Conservation (phyloP, 202 grass and related monocot species). For the Alloteropsis angusta region DNA sequence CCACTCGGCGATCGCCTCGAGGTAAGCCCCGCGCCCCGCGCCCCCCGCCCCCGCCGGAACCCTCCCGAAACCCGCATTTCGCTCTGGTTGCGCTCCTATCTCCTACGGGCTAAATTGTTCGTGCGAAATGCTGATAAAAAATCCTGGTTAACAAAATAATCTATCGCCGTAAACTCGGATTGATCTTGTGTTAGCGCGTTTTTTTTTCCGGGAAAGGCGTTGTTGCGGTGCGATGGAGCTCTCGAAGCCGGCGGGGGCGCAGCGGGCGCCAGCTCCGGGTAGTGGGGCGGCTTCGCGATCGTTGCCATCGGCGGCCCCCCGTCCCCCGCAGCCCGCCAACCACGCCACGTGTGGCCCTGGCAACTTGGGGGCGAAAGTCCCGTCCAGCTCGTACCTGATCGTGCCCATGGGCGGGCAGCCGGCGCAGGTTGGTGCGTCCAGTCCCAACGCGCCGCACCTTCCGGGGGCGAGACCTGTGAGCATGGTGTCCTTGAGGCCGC, state of each 20-base stretch:
- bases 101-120: not conserved
- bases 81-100: not conserved
- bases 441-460: not conserved
- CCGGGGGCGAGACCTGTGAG: slow-evolving; percentile 3
- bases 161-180: not conserved
- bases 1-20: not conserved
- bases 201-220: not conserved
- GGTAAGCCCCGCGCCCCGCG: not conserved
- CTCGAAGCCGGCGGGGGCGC: slow-evolving; percentile 18
- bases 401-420: slow-evolving; percentile 27
- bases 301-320: not conserved
- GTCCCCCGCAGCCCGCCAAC: slow-evolving; percentile 12
- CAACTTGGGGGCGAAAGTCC: not conserved
- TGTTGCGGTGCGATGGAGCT: slow-evolving; percentile 38
- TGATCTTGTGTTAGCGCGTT: not conserved
- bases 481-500: slow-evolving; percentile 20
- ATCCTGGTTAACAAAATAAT: not conserved
- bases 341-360: slow-evolving; percentile 4
- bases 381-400: slow-evolving; percentile 27
- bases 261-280: not conserved
- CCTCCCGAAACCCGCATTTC: slow-evolving; percentile 5
- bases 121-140: not conserved
- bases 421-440: slow-evolving; percentile 1
- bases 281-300: slow-evolving; percentile 1
- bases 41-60: not conserved